These are phyloP conservation scores for Zizania palustris DNA, from an alignment of 202 grass and related monocot species.

Conservation along the genomic window DNA sequence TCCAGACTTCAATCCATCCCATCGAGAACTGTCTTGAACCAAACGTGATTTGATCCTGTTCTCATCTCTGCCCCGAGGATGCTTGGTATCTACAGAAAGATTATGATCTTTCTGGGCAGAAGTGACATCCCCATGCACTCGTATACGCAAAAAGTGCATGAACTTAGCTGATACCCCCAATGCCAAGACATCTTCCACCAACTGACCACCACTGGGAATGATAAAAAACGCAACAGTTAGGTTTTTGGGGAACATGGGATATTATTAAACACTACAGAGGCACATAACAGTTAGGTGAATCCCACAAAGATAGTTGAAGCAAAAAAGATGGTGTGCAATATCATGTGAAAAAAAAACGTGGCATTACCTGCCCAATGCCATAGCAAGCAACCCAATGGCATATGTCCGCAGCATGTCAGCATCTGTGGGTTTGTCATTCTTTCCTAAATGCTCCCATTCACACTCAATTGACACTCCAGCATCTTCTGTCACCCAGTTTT, in stretches of 20 bases:
- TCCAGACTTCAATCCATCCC: conserved; percentile 46
- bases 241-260: too few species aligned
- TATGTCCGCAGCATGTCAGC: conserved; percentile 74
- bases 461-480: conserved; percentile 45
- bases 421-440: conserved; percentile 72
- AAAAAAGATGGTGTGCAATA: background rate
- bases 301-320: conserved; percentile 15
- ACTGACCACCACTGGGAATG: conserved; percentile 53
- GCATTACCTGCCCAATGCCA: conserved; percentile 76
- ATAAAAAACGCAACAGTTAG: background rate
- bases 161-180: conserved; percentile 84
- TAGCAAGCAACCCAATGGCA: conserved; percentile 80
- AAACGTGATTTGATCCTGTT: conserved; percentile 60
- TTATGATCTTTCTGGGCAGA: conserved; percentile 68
- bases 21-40: conserved; percentile 45
- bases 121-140: conserved; percentile 67
- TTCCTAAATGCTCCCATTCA: conserved; percentile 69
- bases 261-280: too few species aligned
- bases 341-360: conserved; percentile 11
- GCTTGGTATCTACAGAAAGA: conserved; percentile 56
- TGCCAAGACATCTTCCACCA: conserved; percentile 86
- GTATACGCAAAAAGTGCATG: conserved; percentile 80
- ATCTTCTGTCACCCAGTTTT: conserved; percentile 74
- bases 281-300: conserved; percentile 8
- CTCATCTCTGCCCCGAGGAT: conserved; percentile 70